Evolutionary conservation across 2,329 filamentous ascomycete genomes (phyloP), one percentile per base, ranked within the genome.

Genomic region (Torrubiellomyces zombiae): DNA sequence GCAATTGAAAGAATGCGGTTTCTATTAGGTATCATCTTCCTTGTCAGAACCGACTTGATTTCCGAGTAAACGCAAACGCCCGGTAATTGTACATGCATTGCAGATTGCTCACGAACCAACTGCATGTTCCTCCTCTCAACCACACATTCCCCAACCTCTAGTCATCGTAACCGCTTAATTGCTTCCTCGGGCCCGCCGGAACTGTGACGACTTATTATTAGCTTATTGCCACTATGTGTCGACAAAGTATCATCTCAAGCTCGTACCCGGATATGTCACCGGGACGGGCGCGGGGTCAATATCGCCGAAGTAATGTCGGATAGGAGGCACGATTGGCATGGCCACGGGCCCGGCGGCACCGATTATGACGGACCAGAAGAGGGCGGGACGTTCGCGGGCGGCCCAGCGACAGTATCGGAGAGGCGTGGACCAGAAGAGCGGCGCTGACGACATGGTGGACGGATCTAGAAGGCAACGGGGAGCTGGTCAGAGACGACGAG

Each of bases 231-330:
- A 20, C 14, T 14, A 3, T 7, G 19, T 13, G 11, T 9, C 18
- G n/a, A 13, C n/a, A 24, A 7, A 7, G 10, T 11, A 17, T 21
- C 11, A 16, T n/a, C n/a, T n/a, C 18, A n/a, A 67, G n/a, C n/a
- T n/a, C 81, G 50, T 68, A 95, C 86, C 69, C 32, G 89, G 89
- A 62, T 95, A 98, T 48, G 83, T 91, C 51, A 85, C 57, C 16
- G 89, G 89, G 36, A 95, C 73, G 29, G 62, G 67, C 35, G 68
- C 58, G 34, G 76, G 67, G 40, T 73, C 66, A 39, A 72, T 56
- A 48, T 93, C 82, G 39, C 85, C 85, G 29, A 92, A 52, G 35
- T 58, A 61, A 33, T 60, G 56, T 49, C 85, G 63, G 38, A 91
- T 59, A 23, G 81, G 77, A 21, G 85, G 83, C 1, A 81, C 75